A percentile compares a stretch with the other conserved stretches of the same genome.
Evolutionary conservation across 495 filamentous ascomycete genomes (phyloP).

Genomic region (Jackrogersella minutella): DNA sequence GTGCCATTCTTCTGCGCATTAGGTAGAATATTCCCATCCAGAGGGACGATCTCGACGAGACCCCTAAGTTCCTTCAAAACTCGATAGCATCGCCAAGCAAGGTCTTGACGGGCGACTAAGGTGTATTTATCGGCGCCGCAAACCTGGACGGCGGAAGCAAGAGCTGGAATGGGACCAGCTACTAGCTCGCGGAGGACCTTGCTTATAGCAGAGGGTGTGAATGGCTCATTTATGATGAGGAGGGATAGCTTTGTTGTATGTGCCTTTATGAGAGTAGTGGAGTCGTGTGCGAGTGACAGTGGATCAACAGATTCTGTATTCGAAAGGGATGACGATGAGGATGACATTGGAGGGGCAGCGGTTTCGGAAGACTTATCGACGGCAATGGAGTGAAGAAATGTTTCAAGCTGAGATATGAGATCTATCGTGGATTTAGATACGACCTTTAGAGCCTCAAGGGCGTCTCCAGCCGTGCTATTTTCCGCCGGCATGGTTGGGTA

Average conservation of each 20-base stretch:
- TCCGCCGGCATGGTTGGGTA: neutral
- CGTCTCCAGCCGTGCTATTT: constrained; percentile 13
- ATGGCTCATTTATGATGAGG: constrained; percentile 82
- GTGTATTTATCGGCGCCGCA: constrained; percentile 67
- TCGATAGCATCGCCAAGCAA: constrained; percentile 54
- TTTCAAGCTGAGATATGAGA: constrained; percentile 51
- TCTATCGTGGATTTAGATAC: constrained; percentile 41
- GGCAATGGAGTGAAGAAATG: constrained; percentile 42
- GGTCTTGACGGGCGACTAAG: constrained; percentile 63
- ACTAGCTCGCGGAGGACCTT: constrained; percentile 72
- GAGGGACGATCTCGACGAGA: constrained; percentile 55
- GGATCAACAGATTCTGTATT: constrained; percentile 48
- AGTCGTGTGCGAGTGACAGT: constrained; percentile 65
- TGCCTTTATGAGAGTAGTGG: constrained; percentile 71
- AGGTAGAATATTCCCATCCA: constrained; percentile 55
- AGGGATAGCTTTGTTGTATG: constrained; percentile 88
- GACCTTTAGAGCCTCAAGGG: constrained; percentile 50
- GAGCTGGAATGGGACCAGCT: constrained; percentile 70
- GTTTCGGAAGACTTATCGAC: constrained; percentile 15
- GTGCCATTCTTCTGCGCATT: constrained; percentile 54
- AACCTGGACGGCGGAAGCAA: constrained; percentile 73
- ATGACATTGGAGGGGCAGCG: neutral
- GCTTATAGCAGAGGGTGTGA: constrained; percentile 76
- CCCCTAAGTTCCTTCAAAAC: constrained; percentile 57
- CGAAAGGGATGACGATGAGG: neutral